Base-by-base conservation (phyloP, 495 filamentous ascomycete genomes). In the Talaromyces nanjingensis region DNA sequence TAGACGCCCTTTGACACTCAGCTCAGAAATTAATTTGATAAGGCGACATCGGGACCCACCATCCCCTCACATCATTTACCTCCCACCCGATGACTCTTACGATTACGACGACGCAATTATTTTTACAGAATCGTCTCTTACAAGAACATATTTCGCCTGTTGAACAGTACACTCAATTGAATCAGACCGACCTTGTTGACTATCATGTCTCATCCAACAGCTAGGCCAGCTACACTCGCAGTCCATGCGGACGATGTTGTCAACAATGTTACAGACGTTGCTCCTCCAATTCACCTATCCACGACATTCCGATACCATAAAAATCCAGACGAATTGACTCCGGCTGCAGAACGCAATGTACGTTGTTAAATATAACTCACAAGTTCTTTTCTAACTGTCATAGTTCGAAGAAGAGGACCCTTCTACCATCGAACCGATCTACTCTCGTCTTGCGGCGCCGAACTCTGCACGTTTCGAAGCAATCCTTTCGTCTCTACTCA, bases 251-350 rank as follows among this genome's bases (percentile, higher is more conserved):
- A 96, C 12, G 49, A 64, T 47, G 16, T 54, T 58, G 34, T 64
- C 24, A 57, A 90, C 77, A 74, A 78, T 54, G 83, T 84, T 67
- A 78, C 83, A 49, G 91, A 92, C 70, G 89, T 97, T 49, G 90
- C 92, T 37, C 92, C 93, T 60, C 83, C 92, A 1, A 80, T 97
- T 67, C 93, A 96, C 73, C 82, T 93, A 67, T 88, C 91, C 53
- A 96, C 93, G 14, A 97, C 90, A 16, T 97, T 90, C 76, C 87
- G 91, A 63, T 98, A 97, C 71, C 76, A 84, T 29, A 69, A 76
- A 12, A 79, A 93, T 70, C 91, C 91, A 1, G 78, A 86, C 7
- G 68, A 84, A 2, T 80, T 96, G 54, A 66, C 77, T 42, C 79
- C 83, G 12, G 65, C 68, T 12, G 70, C 71, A 8, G 79, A 85